These are phyloP conservation scores for Periconia sp. DNA, from an alignment of 2,329 filamentous ascomycete species.

Conservation along the genomic window DNA sequence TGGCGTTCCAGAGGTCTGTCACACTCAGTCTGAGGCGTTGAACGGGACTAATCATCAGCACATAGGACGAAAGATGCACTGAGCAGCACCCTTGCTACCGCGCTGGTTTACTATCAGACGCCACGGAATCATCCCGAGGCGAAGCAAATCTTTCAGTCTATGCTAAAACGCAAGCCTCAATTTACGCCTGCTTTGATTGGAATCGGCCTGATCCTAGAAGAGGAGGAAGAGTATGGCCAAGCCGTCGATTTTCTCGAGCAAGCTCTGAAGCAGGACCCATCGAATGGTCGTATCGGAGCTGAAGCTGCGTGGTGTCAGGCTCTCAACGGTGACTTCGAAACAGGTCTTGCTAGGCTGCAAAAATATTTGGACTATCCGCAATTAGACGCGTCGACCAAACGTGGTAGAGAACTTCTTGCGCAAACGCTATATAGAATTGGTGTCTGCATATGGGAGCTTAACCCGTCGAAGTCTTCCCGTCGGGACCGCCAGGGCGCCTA, in stretches of 20 bases:
- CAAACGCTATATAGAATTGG: slow-evolving; percentile 87
- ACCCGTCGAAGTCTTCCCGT: slow-evolving; percentile 71
- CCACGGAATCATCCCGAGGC: slow-evolving; percentile 89
- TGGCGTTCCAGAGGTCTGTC: slow-evolving; percentile 56
- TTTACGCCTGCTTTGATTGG: slow-evolving; percentile 85
- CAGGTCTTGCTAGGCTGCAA: slow-evolving; percentile 70
- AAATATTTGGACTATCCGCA: slow-evolving; percentile 61
- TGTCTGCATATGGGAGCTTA: slow-evolving; percentile 81
- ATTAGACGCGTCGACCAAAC: slow-evolving; percentile 63
- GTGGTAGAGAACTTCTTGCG: slow-evolving; percentile 72
- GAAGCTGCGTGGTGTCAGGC: slow-evolving; percentile 94
- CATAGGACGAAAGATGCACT: slow-evolving; percentile 67
- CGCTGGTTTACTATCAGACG: slow-evolving; percentile 85
- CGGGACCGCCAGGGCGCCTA: slow-evolving; percentile 84
- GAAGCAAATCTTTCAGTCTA: slow-evolving; percentile 78
- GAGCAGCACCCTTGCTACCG: slow-evolving; percentile 78
- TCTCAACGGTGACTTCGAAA: slow-evolving; percentile 72
- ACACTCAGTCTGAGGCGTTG: not conserved
- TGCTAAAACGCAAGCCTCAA: slow-evolving; percentile 72
- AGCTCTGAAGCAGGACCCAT: slow-evolving; percentile 71
- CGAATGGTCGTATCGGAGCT: slow-evolving; percentile 76
- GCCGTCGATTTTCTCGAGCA: slow-evolving; percentile 79
- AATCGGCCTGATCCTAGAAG: slow-evolving; percentile 87
- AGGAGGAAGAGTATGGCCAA: slow-evolving; percentile 83
- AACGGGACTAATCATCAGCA: not conserved